phyloP scores from a whole-genome alignment of 1,284 basidiomycete genomes.

The Rhodotorula sp. region DNA sequence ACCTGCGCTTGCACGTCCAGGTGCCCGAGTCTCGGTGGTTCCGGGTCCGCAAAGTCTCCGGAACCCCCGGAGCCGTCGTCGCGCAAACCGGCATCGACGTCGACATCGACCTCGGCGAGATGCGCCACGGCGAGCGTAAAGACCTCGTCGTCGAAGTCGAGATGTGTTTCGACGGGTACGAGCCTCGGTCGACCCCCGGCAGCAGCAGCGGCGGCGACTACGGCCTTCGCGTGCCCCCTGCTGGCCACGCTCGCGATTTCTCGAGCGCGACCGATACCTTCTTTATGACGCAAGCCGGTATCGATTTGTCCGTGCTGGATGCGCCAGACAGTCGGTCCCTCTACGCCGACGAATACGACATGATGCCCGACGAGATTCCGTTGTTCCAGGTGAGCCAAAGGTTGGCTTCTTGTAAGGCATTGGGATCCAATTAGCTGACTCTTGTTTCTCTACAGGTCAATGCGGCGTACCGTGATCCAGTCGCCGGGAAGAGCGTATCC shows the following conservation, averaged over 20 bases:
- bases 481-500: conserved; percentile 72
- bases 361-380: conserved; percentile 88
- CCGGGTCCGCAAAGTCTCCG: conserved; percentile 84
- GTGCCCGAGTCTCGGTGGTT: conserved; percentile 76
- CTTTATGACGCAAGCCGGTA: conserved; percentile 41
- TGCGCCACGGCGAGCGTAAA: conserved; percentile 84
- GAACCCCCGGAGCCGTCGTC: conserved; percentile 75
- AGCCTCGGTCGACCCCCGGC: conserved; percentile 3
- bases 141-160: conserved; percentile 94
- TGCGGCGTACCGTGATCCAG: conserved; percentile 85
- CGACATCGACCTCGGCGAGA: conserved; percentile 89
- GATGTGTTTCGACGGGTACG: conserved; percentile 53
- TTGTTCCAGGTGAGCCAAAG: conserved; percentile 36
- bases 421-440: not conserved
- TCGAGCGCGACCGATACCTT: conserved; percentile 44
- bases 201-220: not conserved
- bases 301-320: conserved; percentile 59
- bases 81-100: conserved; percentile 84
- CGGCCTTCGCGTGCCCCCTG: too few relatives aligned
- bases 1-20: conserved; percentile 88
- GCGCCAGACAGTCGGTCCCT: conserved; percentile 45
- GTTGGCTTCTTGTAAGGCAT: not conserved
- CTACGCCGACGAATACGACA: conserved; percentile 41
- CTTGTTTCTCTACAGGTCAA: conserved; percentile 62
- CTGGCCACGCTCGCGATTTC: conserved; percentile 15